Percentiles rank a stretch among this genome's conserved stretches.
Evolutionary conservation across 1,284 basidiomycete species (phyloP).

Genomic region (Prillingera fragicola): DNA sequence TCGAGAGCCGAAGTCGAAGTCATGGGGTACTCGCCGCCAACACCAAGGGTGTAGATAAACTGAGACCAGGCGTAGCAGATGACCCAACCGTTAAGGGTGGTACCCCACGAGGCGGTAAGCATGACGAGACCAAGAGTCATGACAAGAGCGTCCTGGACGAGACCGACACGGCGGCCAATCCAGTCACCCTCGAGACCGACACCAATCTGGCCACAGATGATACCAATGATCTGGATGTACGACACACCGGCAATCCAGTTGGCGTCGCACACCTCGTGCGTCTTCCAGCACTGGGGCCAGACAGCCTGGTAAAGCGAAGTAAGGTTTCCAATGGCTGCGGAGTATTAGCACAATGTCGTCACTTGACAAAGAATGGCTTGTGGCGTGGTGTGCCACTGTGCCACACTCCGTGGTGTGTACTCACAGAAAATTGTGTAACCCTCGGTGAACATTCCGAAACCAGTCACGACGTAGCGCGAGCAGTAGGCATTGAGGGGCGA

Average conservation of each 20-base stretch:
- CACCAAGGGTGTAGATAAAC: constrained; percentile 53
- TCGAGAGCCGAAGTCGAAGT: constrained; percentile 55
- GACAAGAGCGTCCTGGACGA: constrained; percentile 49
- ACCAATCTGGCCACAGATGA: constrained; percentile 54
- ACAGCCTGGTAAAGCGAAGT: constrained; percentile 50
- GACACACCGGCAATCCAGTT: constrained; percentile 50
- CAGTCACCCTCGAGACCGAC: constrained; percentile 57
- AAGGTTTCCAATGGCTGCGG: constrained; percentile 54
- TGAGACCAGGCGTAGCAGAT: constrained; percentile 52
- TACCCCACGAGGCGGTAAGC: constrained; percentile 55
- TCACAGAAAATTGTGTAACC: constrained; percentile 38
- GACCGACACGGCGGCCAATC: constrained; percentile 53
- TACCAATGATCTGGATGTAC: constrained; percentile 46
- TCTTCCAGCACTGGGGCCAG: constrained; percentile 53
- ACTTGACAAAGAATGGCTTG: background rate
- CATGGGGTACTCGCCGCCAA: constrained; percentile 56
- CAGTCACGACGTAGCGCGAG: constrained; percentile 51
- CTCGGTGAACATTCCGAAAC: constrained; percentile 55
- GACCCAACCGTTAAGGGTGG: constrained; percentile 53
- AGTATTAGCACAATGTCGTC: constrained; percentile 1
- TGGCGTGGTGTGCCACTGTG: no score
- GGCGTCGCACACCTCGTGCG: constrained; percentile 47
- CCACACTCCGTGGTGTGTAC: constrained; percentile 1
- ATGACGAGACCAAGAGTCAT: constrained; percentile 52
- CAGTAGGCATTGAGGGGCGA: constrained; percentile 51